Evolutionary conservation across 345 rosid species (phyloP).

Genomic region (Cochlearia excelsa): DNA sequence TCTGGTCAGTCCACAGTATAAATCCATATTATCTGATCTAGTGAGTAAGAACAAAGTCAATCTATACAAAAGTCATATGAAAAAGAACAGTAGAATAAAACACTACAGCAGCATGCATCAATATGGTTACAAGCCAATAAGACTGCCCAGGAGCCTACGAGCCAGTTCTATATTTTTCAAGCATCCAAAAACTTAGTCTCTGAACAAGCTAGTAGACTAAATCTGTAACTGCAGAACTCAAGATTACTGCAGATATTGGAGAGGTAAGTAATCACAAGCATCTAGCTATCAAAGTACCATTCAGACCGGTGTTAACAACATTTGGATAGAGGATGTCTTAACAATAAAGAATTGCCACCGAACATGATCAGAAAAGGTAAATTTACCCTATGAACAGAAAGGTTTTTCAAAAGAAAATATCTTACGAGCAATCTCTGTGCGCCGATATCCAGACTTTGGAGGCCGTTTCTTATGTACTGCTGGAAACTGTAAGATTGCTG

Average conservation of each 20-base stretch:
- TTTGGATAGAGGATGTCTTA: conserved; percentile 9
- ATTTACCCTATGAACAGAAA: not conserved
- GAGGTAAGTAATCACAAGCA: not conserved
- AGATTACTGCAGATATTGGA: conserved; percentile 12
- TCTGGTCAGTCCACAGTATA: conserved; percentile 13
- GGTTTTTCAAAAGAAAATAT: conserved; percentile 6
- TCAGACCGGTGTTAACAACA: conserved; percentile 5
- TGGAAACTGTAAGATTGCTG: conserved; percentile 94
- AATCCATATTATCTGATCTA: conserved; percentile 17
- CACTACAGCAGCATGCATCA: conserved; percentile 10
- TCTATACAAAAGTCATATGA: conserved; percentile 8
- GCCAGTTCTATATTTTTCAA: conserved; percentile 15
- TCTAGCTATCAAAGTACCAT: conserved; percentile 11
- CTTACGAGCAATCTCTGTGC: conserved; percentile 80
- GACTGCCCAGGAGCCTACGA: not conserved
- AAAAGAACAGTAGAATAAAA: conserved; percentile 17
- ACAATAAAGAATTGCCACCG: conserved; percentile 7
- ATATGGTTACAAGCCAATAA: conserved; percentile 17
- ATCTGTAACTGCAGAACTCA: conserved; percentile 10
- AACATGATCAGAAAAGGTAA: conserved; percentile 10
- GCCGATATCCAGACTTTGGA: conserved; percentile 75
- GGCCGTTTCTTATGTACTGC: conserved; percentile 73
- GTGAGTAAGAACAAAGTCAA: conserved; percentile 18
- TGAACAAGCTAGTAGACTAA: conserved; percentile 6
- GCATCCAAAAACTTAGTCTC: not conserved